Evolutionary conservation across 371 early-diverging fungal species (phyloP).

Genomic region (Mortierella sp.): DNA sequence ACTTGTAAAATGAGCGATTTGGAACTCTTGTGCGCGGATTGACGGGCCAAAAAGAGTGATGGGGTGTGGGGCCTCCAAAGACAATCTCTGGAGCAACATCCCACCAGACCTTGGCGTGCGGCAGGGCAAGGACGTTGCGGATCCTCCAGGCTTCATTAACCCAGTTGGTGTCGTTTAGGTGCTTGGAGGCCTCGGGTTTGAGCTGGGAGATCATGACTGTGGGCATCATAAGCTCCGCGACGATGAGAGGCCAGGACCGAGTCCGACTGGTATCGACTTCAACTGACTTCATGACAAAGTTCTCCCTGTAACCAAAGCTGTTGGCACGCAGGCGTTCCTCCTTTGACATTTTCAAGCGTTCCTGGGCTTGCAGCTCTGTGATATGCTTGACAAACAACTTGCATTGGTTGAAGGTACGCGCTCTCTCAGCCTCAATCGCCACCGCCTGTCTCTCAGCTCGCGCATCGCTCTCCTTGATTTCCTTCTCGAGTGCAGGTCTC

Average conservation of each 20-base stretch:
- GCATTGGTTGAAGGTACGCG: not conserved
- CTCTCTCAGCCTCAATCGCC: conserved; percentile 18
- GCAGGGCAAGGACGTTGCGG: not conserved
- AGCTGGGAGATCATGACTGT: conserved; percentile 25
- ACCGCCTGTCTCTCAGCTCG: conserved; percentile 11
- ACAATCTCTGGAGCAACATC: conserved; percentile 8
- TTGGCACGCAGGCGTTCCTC: not conserved
- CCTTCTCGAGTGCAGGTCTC: not conserved
- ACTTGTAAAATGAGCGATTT: conserved; percentile 18
- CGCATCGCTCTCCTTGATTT: not conserved
- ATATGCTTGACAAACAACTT: not conserved
- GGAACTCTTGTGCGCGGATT: conserved; percentile 32
- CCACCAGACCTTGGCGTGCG: conserved; percentile 29
- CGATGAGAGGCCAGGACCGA: conserved; percentile 38
- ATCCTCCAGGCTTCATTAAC: not conserved
- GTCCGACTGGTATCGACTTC: conserved; percentile 13
- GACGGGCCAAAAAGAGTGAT: conserved; percentile 43
- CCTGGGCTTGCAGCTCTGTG: conserved; percentile 9
- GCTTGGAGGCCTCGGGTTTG: not conserved
- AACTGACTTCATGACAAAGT: conserved; percentile 10
- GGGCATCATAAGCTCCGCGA: conserved; percentile 41
- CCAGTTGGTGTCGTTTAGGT: conserved; percentile 18
- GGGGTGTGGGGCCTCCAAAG: conserved; percentile 23
- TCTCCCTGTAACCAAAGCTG: not conserved
- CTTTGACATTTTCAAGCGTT: not conserved